These are phyloP conservation scores for Saksenaea vasiformis DNA, from an alignment of 371 early-diverging fungal species.

Conservation along the genomic window DNA sequence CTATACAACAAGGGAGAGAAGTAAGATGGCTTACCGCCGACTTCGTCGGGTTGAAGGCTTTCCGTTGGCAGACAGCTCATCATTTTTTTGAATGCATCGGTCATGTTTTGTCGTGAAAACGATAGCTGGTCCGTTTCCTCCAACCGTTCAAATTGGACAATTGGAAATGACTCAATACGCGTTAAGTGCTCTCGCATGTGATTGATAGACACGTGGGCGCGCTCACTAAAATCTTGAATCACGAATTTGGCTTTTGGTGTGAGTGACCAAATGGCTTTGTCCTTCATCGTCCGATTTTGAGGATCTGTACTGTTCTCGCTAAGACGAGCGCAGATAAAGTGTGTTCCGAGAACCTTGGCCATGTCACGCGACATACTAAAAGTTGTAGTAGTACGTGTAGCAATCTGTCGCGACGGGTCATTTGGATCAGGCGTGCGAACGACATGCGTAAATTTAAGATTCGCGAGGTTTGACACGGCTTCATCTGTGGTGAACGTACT, in stretches of 20 bases:
- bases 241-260: slow-evolving; percentile 59
- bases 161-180: slow-evolving; percentile 28
- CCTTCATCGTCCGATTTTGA: slow-evolving; percentile 49
- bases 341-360: slow-evolving; percentile 56
- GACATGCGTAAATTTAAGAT: slow-evolving; percentile 55
- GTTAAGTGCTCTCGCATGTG: slow-evolving; percentile 29
- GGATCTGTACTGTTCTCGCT: slow-evolving; percentile 55
- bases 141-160: slow-evolving; percentile 40
- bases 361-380: slow-evolving; percentile 54
- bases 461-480: slow-evolving; percentile 48
- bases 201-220: slow-evolving; percentile 34
- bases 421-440: slow-evolving; percentile 52
- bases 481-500: slow-evolving; percentile 61
- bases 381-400: slow-evolving; percentile 51
- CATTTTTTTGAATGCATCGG: slow-evolving; percentile 59
- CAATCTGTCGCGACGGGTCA: slow-evolving; percentile 45
- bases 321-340: slow-evolving; percentile 59
- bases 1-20: neutral
- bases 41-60: slow-evolving; percentile 36
- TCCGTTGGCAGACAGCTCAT: slow-evolving; percentile 49
- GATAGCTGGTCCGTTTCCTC: slow-evolving; percentile 37
- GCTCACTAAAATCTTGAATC: slow-evolving; percentile 44
- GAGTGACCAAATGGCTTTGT: slow-evolving; percentile 50
- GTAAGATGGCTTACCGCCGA: slow-evolving; percentile 36
- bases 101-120: slow-evolving; percentile 51